Conservation (phyloP, 768 basidiomycete species). For the Hericium coralloides region DNA sequence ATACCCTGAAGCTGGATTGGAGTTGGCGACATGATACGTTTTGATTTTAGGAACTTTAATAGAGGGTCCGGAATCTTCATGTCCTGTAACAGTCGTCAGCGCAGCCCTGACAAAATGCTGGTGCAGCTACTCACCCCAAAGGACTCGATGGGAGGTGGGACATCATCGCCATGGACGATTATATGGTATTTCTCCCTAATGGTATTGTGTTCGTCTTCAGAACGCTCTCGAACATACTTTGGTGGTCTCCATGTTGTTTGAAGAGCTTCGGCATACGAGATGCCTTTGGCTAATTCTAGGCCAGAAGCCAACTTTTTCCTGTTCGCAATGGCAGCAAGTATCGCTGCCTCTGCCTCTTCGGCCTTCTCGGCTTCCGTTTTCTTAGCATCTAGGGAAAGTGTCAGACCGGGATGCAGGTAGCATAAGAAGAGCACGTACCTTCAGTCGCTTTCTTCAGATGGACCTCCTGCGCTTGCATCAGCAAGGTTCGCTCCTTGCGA, state of each 20-base stretch:
- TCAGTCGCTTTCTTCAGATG: slow-evolving; percentile 75
- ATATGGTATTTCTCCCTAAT: slow-evolving; percentile 91
- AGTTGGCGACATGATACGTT: slow-evolving; percentile 80
- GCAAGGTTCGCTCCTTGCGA: slow-evolving; percentile 76
- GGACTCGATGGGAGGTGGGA: slow-evolving; percentile 88
- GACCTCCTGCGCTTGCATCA: slow-evolving; percentile 94
- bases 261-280: slow-evolving; percentile 80
- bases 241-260: slow-evolving; percentile 87
- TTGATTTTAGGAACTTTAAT: slow-evolving; percentile 72
- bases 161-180: slow-evolving; percentile 85
- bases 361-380: slow-evolving; percentile 83
- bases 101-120: slow-evolving; percentile 4
- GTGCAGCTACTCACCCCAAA: slow-evolving; percentile 49
- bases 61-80: slow-evolving; percentile 96
- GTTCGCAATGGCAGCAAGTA: slow-evolving; percentile 85
- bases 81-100: slow-evolving; percentile 42
- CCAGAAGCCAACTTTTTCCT: slow-evolving; percentile 89
- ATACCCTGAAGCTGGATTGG: slow-evolving; percentile 98
- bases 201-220: slow-evolving; percentile 58
- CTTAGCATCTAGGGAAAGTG: slow-evolving; percentile 50
- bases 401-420: not conserved
- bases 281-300: slow-evolving; percentile 88
- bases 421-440: slow-evolving; percentile 34
- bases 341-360: slow-evolving; percentile 84
- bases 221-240: slow-evolving; percentile 63